Conservation (phyloP, 257 asterid genomes). For the Schizonepeta tenuifolia region DNA sequence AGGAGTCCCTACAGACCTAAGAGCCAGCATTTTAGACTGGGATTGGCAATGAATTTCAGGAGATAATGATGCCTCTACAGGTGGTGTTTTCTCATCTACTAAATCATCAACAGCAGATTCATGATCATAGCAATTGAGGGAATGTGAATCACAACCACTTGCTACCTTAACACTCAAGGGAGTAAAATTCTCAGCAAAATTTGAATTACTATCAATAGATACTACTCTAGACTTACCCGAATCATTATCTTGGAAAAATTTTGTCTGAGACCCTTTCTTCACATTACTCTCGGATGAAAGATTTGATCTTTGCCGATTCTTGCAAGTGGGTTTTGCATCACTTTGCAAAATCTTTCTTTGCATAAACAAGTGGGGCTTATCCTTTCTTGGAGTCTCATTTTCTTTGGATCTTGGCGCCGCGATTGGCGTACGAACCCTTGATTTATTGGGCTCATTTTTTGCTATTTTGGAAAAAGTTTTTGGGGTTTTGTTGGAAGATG, state of each 20-base stretch:
- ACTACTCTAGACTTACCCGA: constrained; percentile 46
- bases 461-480: constrained; percentile 25
- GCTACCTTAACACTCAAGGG: not conserved
- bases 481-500: constrained; percentile 35
- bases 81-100: constrained; percentile 60
- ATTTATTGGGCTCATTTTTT: constrained; percentile 21
- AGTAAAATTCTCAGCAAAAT: no score
- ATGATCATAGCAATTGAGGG: not conserved
- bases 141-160: not conserved
- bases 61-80: constrained; percentile 80
- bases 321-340: constrained; percentile 27
- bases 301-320: constrained; percentile 40
- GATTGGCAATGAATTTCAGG: constrained; percentile 74
- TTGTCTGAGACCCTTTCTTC: constrained; percentile 34
- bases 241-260: constrained; percentile 23
- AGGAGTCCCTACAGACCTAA: constrained; percentile 56
- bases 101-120: constrained; percentile 30
- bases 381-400: constrained; percentile 41
- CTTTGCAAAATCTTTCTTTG: constrained; percentile 33
- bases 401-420: constrained; percentile 45
- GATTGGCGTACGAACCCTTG: constrained; percentile 34
- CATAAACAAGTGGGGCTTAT: constrained; percentile 21
- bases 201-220: not conserved
- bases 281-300: constrained; percentile 36
- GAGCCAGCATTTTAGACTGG: constrained; percentile 40